Evolutionary conservation across 2,329 filamentous ascomycete species (phyloP), one percentile per base, ranked within the genome.

Genomic region (Pestalotiopsis sp.): DNA sequence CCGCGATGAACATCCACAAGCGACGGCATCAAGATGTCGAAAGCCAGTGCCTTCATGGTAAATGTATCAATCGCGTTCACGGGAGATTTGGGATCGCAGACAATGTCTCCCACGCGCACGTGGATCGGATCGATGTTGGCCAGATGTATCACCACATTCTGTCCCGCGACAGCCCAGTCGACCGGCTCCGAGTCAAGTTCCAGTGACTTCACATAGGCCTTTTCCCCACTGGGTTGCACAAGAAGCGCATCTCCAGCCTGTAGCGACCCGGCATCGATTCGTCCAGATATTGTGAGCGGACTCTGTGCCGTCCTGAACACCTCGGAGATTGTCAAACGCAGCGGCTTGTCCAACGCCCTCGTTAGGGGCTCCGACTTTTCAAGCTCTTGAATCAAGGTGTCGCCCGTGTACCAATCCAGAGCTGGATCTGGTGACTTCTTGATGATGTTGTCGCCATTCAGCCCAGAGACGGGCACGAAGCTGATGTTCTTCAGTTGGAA

Each of bases 151-250:
- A 91, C 91, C 17, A 93, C 89, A 69, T 96, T 97, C 76, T 98
- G 94, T 1, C 95, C 95, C 0, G 95, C 95, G 14, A 98, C 94
- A 0, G 93, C 94, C 94, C 94, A 99, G 69, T 97, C 94, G 13
- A 87, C 88, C 1, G 88, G 82, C 65, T 92, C 88, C 25, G 89
- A 87, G 77, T 95, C 92, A 11, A 94, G 87, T 78, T 96, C 91
- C 62, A 99, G 85, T 3, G 89, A 91, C 78, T 95, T 97, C 79
- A 98, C 87, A 65, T 89, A 90, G 1, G 93, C 95, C 49, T 88
- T 91, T 77, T 98, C 92, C 27, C 90, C 91, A 66, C 92, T 93
- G 0, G 96, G 96, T 78, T 97, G 92, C 2, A 93, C 88, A 4
- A 95, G 78, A 14, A 98, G 83, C 1, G 87, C 86, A 75, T 99